Evolutionary conservation across 208 protist genomes (phyloP).

Genomic region (Trypanosoma lewisi): DNA sequence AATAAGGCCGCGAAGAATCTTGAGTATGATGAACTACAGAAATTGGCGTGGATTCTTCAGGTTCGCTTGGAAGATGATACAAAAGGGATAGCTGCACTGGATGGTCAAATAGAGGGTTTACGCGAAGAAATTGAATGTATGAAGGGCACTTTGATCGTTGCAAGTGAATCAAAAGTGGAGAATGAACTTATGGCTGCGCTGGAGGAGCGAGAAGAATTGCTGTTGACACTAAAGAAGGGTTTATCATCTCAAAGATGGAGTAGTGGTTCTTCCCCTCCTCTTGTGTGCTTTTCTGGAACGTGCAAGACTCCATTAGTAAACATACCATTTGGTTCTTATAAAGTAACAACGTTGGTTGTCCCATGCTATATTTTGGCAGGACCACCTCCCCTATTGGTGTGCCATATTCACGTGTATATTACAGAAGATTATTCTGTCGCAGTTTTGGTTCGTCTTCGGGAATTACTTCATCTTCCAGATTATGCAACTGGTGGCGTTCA

Average conservation of each 20-base stretch:
- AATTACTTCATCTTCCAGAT: slow-evolving; percentile 46
- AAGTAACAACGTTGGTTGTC: slow-evolving; percentile 43
- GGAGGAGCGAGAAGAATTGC: slow-evolving; percentile 27
- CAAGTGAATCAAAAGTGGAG: slow-evolving; percentile 31
- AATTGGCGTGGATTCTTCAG: slow-evolving; percentile 24
- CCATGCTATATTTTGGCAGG: slow-evolving; percentile 39
- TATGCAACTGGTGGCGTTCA: slow-evolving; percentile 42
- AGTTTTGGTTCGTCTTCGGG: slow-evolving; percentile 36
- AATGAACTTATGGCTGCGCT: slow-evolving; percentile 18
- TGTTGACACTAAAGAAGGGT: slow-evolving; percentile 17
- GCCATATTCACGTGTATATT: slow-evolving; percentile 32
- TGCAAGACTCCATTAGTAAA: slow-evolving; percentile 39
- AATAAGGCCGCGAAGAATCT: slow-evolving; percentile 60
- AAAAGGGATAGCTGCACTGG: slow-evolving; percentile 18
- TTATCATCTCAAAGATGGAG: neutral
- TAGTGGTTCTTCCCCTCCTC: neutral
- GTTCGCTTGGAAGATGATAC: slow-evolving; percentile 22
- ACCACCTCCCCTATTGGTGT: slow-evolving; percentile 46
- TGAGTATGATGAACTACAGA: slow-evolving; percentile 42
- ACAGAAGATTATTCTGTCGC: slow-evolving; percentile 32
- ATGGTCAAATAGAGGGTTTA: slow-evolving; percentile 13
- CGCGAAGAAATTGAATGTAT: slow-evolving; percentile 27
- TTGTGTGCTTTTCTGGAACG: slow-evolving; percentile 48
- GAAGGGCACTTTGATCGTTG: slow-evolving; percentile 14
- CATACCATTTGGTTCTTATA: slow-evolving; percentile 37